phyloP scores from a whole-genome alignment of 345 rosid genomes.

The Citrus cavaleriei region DNA sequence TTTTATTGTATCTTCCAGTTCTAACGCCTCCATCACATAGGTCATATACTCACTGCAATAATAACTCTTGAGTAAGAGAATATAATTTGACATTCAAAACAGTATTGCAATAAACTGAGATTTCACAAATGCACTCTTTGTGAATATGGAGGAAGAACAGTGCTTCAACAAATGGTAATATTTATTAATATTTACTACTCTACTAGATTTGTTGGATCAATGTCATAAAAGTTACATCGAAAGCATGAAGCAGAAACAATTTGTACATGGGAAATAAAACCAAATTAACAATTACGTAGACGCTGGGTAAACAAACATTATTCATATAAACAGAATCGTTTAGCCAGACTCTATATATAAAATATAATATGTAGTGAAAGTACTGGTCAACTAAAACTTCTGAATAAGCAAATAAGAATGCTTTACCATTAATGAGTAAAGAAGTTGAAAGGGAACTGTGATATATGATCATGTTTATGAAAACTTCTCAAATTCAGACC shows the following conservation, averaged over 20 bases:
- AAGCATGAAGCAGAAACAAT: not conserved
- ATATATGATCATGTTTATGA: not conserved
- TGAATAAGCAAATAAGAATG: not conserved
- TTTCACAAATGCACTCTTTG: not conserved
- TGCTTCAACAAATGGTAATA: not conserved
- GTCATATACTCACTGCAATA: conserved; percentile 81
- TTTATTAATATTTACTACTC: not conserved
- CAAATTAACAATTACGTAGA: not conserved
- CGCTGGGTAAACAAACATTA: not conserved
- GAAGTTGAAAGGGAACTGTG: not conserved
- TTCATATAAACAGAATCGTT: not conserved
- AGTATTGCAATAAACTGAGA: not conserved
- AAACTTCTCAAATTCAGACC: not conserved
- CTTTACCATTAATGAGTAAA: not conserved
- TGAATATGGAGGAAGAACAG: not conserved
- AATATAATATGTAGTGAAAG: not conserved
- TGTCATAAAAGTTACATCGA: not conserved
- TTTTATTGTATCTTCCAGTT: conserved; percentile 90
- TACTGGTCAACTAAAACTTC: not conserved
- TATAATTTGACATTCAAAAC: not conserved
- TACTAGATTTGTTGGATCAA: not conserved
- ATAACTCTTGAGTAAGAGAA: conserved; percentile 6
- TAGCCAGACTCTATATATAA: not conserved
- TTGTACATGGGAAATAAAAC: not conserved
- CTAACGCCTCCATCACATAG: conserved; percentile 76